Conservation (phyloP, 2,329 filamentous ascomycete species). For the Botryotinia convoluta region DNA sequence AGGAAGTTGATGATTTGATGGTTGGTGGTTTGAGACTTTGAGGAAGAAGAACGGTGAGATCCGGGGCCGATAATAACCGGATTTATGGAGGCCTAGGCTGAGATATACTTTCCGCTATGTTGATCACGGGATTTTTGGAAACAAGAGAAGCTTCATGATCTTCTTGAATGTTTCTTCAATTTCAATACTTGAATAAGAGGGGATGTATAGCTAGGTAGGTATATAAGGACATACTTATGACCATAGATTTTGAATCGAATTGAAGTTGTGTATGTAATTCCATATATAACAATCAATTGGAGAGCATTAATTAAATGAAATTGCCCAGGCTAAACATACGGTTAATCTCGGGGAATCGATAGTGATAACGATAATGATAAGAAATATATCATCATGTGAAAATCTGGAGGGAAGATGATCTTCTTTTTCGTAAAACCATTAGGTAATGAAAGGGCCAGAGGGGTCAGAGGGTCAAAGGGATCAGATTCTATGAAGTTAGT, state of each 20-base stretch:
- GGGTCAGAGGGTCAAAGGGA: neutral
- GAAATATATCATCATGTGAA: neutral
- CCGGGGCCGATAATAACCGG: slow-evolving; percentile 14
- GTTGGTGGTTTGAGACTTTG: neutral
- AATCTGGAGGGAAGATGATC: neutral
- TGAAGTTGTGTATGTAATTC: neutral
- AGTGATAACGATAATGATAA: neutral
- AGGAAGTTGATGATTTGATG: neutral
- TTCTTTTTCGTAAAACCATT: neutral
- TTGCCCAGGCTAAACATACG: neutral
- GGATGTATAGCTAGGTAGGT: neutral
- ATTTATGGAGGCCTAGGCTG: neutral
- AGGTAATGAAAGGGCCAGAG: neutral
- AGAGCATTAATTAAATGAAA: neutral
- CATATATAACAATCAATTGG: neutral
- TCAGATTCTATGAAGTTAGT: neutral
- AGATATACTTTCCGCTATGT: neutral
- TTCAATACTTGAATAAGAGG: neutral
- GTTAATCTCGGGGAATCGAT: neutral
- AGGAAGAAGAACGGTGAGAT: slow-evolving; percentile 2
- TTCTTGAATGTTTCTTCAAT: neutral
- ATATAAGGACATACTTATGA: neutral
- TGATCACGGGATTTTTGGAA: neutral
- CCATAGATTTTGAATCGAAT: neutral
- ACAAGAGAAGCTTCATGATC: neutral